Evolutionary conservation across 176 grass and related monocot genomes (phyloP), one percentile per base, ranked within the genome.

Genomic region (Chrysopogon serrulatus): DNA sequence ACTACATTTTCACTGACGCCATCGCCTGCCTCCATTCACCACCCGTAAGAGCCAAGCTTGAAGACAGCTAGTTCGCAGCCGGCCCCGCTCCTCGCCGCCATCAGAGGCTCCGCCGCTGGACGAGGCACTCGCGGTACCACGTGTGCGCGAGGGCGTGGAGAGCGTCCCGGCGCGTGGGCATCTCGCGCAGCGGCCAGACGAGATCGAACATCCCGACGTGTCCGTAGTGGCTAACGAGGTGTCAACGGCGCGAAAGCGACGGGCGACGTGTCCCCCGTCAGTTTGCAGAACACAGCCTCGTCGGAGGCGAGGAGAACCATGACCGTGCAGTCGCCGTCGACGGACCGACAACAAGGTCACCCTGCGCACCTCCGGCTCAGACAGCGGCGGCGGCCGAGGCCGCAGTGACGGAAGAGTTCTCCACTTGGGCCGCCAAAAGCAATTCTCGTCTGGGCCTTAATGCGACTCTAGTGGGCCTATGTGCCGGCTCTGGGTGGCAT

Each of bases 161-260:
- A 56, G 19, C 60, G 19, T 83, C 81, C 35, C 68, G 80, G 36
- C 53, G 37, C 37, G 68, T 73, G 36, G 68, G 80, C 18, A 63
- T 39, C 53, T 63, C 68, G 19, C 37, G 54, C 68, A 63, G 19
- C 54, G 53, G 54, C 27, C 54, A 73, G 27, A 10, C 39, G 53
- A 45, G 28, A 39, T 73, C 68, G 80, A 73, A 83, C 18, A 62
- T 68, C 18, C 27, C 80, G 39, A 61, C 67, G 53, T 53, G 79
- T 16, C 66, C 48, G 66, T 81, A 56, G 79, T 59, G 79, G 48
- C 79, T 82, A 24, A 40, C 79, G 49, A 82, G 79, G 34, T 15
- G 34, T n/a, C n/a, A n/a, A n/a, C 34, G 48, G 5, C 24, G 79
- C 35, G 48, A 68, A 43, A 35, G 35, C 24, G 36, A 60, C 11